These are phyloP conservation scores for Talaromyces atroroseus DNA, from an alignment of 2,329 filamentous ascomycete species.

Conservation along the genomic window DNA sequence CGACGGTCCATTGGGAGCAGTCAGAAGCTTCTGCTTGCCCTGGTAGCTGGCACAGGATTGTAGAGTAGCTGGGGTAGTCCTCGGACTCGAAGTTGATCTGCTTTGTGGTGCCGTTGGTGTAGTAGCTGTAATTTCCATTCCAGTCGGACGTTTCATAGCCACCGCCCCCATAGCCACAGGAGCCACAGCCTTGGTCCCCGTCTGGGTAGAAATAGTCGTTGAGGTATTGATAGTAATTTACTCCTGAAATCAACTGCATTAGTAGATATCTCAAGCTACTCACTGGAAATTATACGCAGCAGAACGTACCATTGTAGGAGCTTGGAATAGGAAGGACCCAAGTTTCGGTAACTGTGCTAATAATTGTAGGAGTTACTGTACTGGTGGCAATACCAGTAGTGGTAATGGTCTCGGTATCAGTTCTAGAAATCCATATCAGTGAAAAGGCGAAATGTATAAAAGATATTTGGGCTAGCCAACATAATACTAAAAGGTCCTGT, in stretches of 20 bases:
- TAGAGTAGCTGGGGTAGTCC: slow-evolving; percentile 2
- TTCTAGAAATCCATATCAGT: neutral
- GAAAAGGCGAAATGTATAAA: no score
- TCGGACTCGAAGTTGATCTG: slow-evolving; percentile 12
- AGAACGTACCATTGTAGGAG: neutral
- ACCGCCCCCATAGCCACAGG: slow-evolving; percentile 6
- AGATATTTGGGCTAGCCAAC: neutral
- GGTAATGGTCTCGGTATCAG: slow-evolving; percentile 5
- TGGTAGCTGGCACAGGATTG: slow-evolving; percentile 4
- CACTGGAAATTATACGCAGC: neutral
- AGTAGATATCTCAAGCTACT: neutral
- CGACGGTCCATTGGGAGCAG: slow-evolving; percentile 10
- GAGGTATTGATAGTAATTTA: slow-evolving; percentile 9
- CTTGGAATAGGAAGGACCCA: slow-evolving; percentile 3
- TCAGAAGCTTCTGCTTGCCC: neutral
- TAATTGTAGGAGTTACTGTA: neutral
- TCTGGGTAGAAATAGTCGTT: slow-evolving; percentile 11
- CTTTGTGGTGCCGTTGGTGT: slow-evolving; percentile 9
- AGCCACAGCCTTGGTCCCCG: neutral
- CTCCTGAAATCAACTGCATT: neutral
- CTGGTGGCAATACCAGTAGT: slow-evolving; percentile 1
- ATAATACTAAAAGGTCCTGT: neutral
- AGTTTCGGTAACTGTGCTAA: slow-evolving; percentile 4
- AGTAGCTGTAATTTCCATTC: slow-evolving; percentile 11
- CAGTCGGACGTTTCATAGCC: slow-evolving; percentile 8